Base-by-base conservation (phyloP, 768 basidiomycete genomes). In the Mrakia gelida region DNA sequence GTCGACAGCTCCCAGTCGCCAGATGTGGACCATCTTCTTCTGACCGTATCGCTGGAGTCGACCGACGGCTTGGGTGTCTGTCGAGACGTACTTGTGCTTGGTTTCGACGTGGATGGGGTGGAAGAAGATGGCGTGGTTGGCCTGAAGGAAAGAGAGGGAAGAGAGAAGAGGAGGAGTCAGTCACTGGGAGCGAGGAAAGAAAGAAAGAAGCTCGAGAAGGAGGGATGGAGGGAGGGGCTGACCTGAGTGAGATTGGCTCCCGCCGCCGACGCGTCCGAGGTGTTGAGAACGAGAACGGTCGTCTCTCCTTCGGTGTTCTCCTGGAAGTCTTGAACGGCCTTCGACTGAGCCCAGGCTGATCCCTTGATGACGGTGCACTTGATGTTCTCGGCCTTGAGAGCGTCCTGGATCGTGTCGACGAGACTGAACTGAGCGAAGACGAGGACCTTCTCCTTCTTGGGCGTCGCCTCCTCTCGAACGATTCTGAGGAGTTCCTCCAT, bases 381-480 rank as follows among this genome's bases (percentile, higher is more conserved):
- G 81, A 97, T 89, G 63, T 89, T 88, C 82, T 93, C 88, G 74
- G 89, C 88, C 2, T 84, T 86, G 80, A 98, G 88, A 0, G 94
- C 93, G 79, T 94, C 92, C 11, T 90, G 90, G 43, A 97, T 92
- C 84, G 96, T 97, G 82, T 90, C 90, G 89, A 92, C 93, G 78
- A 98, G 88, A 85, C 97, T 91, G 87, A 95, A 98, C 82, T 98
- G 95, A n/a, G 96, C 92, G 85, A 98, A 98, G 79, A 98, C 89
- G 63, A 98, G 88, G 26, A 95, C 89, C 11, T 93, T 90, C 81
- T 97, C 93, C 30, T 90, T 86, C 80, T 89, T 89, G 15, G 91
- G 89, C 68, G 94, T 88, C 77, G 43, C 23, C 7, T 83, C 86
- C 73, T 83, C 93, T 93, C 89, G 90, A 85, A 94, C 90, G 81